Evolutionary conservation across 169 alveolate genomes (phyloP), one percentile per base, ranked within the genome.

Genomic region (Plasmodium chabaudi): DNA sequence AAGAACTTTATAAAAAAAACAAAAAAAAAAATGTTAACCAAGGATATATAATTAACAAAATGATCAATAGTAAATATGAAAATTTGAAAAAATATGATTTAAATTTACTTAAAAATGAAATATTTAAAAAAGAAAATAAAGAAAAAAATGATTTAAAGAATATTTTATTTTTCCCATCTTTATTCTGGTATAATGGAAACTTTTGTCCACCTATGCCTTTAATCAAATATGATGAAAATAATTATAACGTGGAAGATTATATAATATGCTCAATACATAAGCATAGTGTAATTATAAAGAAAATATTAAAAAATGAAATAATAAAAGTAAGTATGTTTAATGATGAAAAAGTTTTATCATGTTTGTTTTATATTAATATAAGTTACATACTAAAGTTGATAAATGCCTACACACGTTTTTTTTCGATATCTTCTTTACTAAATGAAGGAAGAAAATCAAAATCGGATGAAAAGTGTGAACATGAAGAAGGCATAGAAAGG

Each of bases 111-210:
- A 39, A 44, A 71, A 67, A 55, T 70, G 71, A 82, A 13, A 68
- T 65, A 65, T 12, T 61, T 39, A 19, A 49, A 23, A 77, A 77
- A 71, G 67, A 34, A 34, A 64, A 68, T 10, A 79, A 55, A 67
- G 63, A 82, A 67, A 82, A 65, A 82, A 82, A 82, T 47, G 72
- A 65, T 67, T 67, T 82, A 59, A 82, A 23, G 59, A 82, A 44
- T 25, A 82, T 82, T 67, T 82, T 82, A 47, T 82, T 65, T 49
- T 82, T 82, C 67, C 90, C 90, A 12, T 82, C 90, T 17, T 67
- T 82, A 70, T 82, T 55, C 65, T 82, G 90, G 90, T 56, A 56
- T 21, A 82, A 82, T 67, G 82, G 84, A 12, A 23, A 67, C 1
- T 67, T 49, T 44, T 82, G 47, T 34, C 82, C 79, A 5, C 75